Evolutionary conservation across 352 stramenopile genomes (phyloP), one percentile per base, ranked within the genome.

Genomic region (Pythium apleroticum): DNA sequence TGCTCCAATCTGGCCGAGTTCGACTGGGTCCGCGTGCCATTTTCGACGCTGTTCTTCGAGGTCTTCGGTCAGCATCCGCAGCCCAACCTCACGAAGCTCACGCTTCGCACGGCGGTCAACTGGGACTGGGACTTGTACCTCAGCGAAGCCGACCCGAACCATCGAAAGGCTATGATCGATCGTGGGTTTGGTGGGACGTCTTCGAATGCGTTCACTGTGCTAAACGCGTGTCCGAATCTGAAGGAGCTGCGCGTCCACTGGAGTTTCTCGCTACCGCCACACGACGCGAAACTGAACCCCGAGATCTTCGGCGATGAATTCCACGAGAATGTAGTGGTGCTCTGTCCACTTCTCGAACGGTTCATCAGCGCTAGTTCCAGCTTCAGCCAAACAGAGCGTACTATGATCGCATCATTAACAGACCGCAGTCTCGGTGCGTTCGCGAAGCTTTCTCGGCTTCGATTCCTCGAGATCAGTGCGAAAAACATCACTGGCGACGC

Each of bases 41-140:
- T 57, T 25, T 22, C 37, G 37, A 61, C 37, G 2, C 2, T 22
- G 15, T 67, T 61, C n/a, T 67, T 67, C 43, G 50, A 53, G 30
- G 37, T 61, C 28, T 67, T 67, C 43, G 60, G 60, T n/a, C 41
- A 56, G 37, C 28, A 39, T 30, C 27, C 35, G 17, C 60, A 67
- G 60, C 60, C 52, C 19, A 15, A 61, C 3, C 52, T 67, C 37
- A 60, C 22, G 27, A 19, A 52, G 0, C n/a, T 67, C 19, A 25
- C 30, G 12, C 27, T 67, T 11, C 3, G 14, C 10, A 14, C 57
- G 3, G 15, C 27, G 4, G 28, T 49, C n/a, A 57, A 57, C 31
- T 65, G 46, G 57, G 35, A 57, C 4, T 63, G 57, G 57, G 55
- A 46, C 17, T 15, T 4, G 22, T 10, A 17, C 24, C 37, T 28